Evolutionary conservation across 306 rosid genomes (phyloP).

Genomic region (Prunus dulcis): DNA sequence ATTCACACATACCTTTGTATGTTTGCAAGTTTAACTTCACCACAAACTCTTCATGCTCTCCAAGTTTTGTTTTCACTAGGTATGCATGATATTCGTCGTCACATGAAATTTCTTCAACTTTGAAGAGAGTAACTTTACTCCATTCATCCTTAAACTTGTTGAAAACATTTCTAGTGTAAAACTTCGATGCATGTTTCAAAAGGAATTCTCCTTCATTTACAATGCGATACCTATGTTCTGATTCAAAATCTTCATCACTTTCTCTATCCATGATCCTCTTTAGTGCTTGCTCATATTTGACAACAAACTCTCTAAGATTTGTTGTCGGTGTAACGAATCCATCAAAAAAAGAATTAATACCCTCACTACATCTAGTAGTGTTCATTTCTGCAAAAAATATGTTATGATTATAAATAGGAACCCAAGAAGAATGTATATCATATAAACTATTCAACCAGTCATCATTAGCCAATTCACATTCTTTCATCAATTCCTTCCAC

Average conservation of each 20-base stretch:
- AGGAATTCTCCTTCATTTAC: not conserved
- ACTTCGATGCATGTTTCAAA: not conserved
- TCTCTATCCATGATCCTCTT: not conserved
- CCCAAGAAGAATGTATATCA: too few species aligned
- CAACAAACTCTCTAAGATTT: slow-evolving; percentile 1
- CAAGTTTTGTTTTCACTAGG: not conserved
- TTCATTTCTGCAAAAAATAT: too few species aligned
- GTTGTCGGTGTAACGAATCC: not conserved
- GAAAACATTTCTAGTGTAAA: not conserved
- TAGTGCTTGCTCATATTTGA: not conserved
- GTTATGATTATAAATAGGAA: too few species aligned
- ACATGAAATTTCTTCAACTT: too few species aligned
- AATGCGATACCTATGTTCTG: not conserved
- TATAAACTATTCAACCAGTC: not conserved
- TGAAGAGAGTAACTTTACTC: too few species aligned
- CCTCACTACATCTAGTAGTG: not conserved
- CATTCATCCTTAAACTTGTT: not conserved
- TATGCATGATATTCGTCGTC: too few species aligned
- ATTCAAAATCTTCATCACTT: slow-evolving; percentile 6
- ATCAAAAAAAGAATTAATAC: not conserved
- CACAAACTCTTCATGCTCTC: not conserved
- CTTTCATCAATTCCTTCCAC: too few species aligned
- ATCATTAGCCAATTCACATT: too few species aligned
- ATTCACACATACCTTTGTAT: not conserved
- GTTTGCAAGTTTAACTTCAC: not conserved